These are phyloP conservation scores for Tetrahymena elliotti DNA, from an alignment of 73 alveolate species.

Conservation along the genomic window DNA sequence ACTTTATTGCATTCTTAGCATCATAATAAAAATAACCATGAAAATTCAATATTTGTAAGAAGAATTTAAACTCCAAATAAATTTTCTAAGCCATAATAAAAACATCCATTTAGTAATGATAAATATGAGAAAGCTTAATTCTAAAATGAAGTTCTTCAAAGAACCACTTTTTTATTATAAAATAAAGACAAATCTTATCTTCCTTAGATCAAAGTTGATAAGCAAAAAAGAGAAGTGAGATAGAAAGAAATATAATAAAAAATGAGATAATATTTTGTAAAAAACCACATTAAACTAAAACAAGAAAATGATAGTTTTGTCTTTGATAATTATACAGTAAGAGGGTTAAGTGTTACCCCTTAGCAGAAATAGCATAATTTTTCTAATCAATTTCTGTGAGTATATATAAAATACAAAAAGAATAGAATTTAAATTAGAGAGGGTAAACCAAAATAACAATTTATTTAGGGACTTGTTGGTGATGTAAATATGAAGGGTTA, in stretches of 20 bases:
- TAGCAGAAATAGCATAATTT: background rate
- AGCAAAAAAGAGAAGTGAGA: background rate
- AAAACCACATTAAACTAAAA: background rate
- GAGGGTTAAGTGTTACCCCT: background rate
- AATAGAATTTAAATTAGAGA: no score
- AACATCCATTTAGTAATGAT: background rate
- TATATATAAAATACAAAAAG: no score
- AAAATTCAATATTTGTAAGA: background rate
- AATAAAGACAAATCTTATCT: background rate
- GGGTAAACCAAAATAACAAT: no score
- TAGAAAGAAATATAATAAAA: background rate
- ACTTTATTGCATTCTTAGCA: background rate
- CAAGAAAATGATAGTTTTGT: background rate
- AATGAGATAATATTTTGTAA: background rate
- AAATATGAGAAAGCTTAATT: background rate
- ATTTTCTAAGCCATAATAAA: background rate
- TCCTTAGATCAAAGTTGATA: background rate
- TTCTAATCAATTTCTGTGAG: background rate
- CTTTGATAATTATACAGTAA: background rate
- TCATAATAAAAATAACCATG: background rate
- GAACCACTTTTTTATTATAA: background rate
- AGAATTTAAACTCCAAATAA: background rate
- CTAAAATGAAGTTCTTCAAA: background rate
- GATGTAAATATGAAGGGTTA: no score
- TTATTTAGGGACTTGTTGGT: no score